Conservation (phyloP, 2,329 filamentous ascomycete genomes). For the Sporothrix globosa region DNA sequence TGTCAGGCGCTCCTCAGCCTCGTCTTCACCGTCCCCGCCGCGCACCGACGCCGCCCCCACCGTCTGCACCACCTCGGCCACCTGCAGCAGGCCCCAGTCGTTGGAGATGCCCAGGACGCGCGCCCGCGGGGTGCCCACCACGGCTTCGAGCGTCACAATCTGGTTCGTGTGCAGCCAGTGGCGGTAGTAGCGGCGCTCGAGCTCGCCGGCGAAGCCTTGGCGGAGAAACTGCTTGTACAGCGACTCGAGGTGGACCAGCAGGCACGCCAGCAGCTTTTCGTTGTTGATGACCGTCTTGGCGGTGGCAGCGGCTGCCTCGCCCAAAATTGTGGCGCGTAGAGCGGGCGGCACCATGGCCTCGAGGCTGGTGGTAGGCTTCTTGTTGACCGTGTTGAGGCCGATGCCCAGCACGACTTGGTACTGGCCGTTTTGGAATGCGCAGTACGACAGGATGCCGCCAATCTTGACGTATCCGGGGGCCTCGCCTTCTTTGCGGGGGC, state of each 20-base stretch:
- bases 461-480: slow-evolving; percentile 73
- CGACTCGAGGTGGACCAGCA: slow-evolving; percentile 76
- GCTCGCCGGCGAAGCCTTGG: slow-evolving; percentile 70
- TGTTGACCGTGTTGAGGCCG: slow-evolving; percentile 84
- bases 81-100: slow-evolving; percentile 88
- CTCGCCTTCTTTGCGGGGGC: not conserved
- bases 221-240: slow-evolving; percentile 76
- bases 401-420: slow-evolving; percentile 87
- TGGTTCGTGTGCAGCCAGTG: slow-evolving; percentile 85
- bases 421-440: slow-evolving; percentile 71
- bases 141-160: slow-evolving; percentile 73
- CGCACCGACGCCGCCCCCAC: not conserved
- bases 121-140: slow-evolving; percentile 70
- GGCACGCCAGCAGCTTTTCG: slow-evolving; percentile 79
- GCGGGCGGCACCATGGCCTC: slow-evolving; percentile 66
- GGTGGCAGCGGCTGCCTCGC: slow-evolving; percentile 25
- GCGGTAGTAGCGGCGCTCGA: slow-evolving; percentile 78
- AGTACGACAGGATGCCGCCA: slow-evolving; percentile 89
- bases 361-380: slow-evolving; percentile 83
- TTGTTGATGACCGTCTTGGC: slow-evolving; percentile 63
- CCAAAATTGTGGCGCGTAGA: slow-evolving; percentile 39
- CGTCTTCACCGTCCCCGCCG: slow-evolving; percentile 41
- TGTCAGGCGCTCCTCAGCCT: slow-evolving; percentile 59
- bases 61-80: slow-evolving; percentile 76
- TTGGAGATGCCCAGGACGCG: slow-evolving; percentile 82